Percentiles rank a stretch among this genome's conserved stretches.
phyloP scores from a whole-genome alignment of 306 rosid species.

The Benincasa hispida region DNA sequence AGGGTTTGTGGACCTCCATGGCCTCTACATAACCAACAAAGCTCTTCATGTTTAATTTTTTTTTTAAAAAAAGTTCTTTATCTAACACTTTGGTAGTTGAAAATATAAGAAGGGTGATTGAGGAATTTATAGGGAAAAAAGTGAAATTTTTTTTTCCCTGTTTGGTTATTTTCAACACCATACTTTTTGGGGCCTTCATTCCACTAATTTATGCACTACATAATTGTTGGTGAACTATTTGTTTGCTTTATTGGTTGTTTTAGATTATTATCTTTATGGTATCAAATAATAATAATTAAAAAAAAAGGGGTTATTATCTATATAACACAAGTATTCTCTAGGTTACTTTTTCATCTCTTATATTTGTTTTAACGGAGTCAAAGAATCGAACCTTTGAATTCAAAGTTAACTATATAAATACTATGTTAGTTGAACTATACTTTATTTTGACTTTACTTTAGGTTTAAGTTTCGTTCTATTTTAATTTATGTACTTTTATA shows the following conservation, averaged over 20 bases:
- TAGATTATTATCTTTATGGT: background rate
- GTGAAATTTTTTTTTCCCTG: no score
- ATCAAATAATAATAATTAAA: no score
- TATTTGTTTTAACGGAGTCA: no score
- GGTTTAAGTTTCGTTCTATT: no score
- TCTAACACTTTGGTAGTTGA: background rate
- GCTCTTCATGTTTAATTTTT: slow-evolving; percentile 21
- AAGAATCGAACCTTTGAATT: no score
- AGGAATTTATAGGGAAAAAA: background rate
- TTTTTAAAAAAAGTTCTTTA: background rate
- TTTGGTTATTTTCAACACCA: background rate
- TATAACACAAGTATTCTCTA: background rate
- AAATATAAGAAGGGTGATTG: background rate
- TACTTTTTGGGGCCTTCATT: background rate
- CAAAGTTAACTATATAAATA: no score
- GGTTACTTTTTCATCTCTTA: no score
- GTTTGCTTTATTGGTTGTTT: background rate
- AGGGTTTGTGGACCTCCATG: slow-evolving; percentile 37
- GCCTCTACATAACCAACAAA: slow-evolving; percentile 7
- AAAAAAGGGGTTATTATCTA: no score
- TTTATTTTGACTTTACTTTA: no score
- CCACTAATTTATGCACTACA: background rate
- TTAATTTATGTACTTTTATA: no score
- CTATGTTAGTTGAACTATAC: no score
- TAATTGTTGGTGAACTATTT: background rate